Conservation (phyloP, 2,329 filamentous ascomycete genomes). For the Alternaria longipes region DNA sequence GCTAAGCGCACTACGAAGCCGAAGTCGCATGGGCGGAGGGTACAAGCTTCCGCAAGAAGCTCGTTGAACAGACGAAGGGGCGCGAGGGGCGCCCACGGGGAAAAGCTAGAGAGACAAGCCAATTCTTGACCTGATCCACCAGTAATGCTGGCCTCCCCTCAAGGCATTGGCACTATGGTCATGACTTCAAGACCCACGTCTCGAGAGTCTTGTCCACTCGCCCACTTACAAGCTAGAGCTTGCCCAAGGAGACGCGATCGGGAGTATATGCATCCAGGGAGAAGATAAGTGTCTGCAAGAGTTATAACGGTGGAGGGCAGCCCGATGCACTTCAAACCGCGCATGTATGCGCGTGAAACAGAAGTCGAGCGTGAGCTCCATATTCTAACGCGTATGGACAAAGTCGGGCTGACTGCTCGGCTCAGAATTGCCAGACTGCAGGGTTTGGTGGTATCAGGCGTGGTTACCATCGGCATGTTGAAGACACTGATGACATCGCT, state of each 20-base stretch:
- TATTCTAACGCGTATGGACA: slow-evolving; percentile 6
- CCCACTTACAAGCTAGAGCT: slow-evolving; percentile 13
- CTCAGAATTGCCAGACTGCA: slow-evolving; percentile 10
- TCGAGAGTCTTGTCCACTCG: slow-evolving; percentile 12
- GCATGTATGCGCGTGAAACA: slow-evolving; percentile 5
- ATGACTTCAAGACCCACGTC: slow-evolving; percentile 6
- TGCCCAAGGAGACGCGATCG: not conserved
- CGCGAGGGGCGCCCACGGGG: not conserved
- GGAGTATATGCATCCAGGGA: slow-evolving; percentile 6
- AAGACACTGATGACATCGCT: slow-evolving; percentile 9
- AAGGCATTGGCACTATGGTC: slow-evolving; percentile 5
- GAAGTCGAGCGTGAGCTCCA: slow-evolving; percentile 15
- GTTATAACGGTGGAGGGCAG: not conserved
- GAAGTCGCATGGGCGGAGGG: not conserved
- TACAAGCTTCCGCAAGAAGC: not conserved
- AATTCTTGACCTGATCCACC: slow-evolving; percentile 9
- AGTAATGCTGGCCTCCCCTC: slow-evolving; percentile 4
- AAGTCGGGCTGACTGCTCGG: slow-evolving; percentile 4
- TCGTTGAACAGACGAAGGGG: not conserved
- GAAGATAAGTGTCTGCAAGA: not conserved
- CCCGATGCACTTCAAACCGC: not conserved
- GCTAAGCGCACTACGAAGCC: not conserved
- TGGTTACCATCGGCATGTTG: slow-evolving; percentile 12
- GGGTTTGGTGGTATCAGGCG: slow-evolving; percentile 9
- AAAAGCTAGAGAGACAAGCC: not conserved